Percentiles rank a stretch among this genome's conserved stretches.
These are phyloP conservation scores for Lactarius evosmus DNA, from an alignment of 768 basidiomycete species.

Conservation along the genomic window DNA sequence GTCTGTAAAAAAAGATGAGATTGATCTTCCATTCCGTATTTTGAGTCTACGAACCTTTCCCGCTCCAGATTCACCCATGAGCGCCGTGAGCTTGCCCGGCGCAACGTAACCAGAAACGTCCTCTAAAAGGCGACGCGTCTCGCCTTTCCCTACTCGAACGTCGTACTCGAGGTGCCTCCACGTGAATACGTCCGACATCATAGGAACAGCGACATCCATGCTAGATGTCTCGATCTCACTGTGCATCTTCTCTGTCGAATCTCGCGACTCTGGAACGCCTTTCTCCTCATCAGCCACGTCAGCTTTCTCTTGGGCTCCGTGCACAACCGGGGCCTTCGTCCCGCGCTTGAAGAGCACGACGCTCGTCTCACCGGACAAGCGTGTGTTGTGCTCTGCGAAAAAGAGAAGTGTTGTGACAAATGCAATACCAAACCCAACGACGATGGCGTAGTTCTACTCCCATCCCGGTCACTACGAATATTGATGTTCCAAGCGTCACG, in stretches of 20 bases:
- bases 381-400: conserved; percentile 55
- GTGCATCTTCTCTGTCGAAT: conserved; percentile 2
- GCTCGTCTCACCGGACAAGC: conserved; percentile 36
- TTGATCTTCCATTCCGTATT: too few species aligned
- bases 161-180: conserved; percentile 73
- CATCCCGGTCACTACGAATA: not conserved
- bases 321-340: conserved; percentile 32
- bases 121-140: conserved; percentile 52
- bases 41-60: conserved; percentile 39
- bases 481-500: not conserved
- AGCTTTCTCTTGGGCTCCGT: conserved; percentile 21
- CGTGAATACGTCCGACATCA: conserved; percentile 63
- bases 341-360: conserved; percentile 69
- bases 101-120: conserved; percentile 77
- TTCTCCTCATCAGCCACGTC: conserved; percentile 34
- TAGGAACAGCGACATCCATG: conserved; percentile 21
- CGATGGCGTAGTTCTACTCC: conserved; percentile 63
- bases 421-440: conserved; percentile 57
- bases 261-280: not conserved
- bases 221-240: conserved; percentile 18
- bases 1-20: conserved; percentile 36
- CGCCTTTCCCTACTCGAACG: conserved; percentile 50
- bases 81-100: conserved; percentile 75
- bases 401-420: conserved; percentile 56
- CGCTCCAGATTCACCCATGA: conserved; percentile 63